These are phyloP conservation scores for Pleurotus salmoneostramineus DNA, from an alignment of 768 basidiomycete genomes.

Conservation along the genomic window DNA sequence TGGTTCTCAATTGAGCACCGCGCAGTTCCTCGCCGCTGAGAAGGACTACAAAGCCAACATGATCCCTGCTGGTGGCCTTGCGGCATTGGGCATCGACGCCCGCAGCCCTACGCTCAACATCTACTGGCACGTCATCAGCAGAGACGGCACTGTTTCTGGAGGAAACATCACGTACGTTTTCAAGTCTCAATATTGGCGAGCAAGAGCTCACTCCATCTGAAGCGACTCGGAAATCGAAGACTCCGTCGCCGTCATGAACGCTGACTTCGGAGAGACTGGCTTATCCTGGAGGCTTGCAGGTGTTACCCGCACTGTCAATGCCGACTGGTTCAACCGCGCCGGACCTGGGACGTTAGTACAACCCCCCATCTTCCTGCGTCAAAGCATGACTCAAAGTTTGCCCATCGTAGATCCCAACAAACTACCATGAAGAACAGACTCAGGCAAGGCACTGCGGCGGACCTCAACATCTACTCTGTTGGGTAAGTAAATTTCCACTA, in stretches of 20 bases:
- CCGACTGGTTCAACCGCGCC: constrained; percentile 44
- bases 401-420: constrained; percentile 24
- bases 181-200: neutral
- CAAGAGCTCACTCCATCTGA: neutral
- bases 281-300: constrained; percentile 23
- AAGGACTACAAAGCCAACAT: constrained; percentile 37
- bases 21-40: constrained; percentile 30
- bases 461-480: constrained; percentile 49
- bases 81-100: neutral
- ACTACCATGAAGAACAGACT: constrained; percentile 45
- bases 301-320: constrained; percentile 38
- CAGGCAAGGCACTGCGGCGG: constrained; percentile 32
- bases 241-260: constrained; percentile 40
- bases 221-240: constrained; percentile 31
- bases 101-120: constrained; percentile 15
- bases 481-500: constrained; percentile 26
- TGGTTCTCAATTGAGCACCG: constrained; percentile 32
- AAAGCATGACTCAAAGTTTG: neutral
- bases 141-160: constrained; percentile 24
- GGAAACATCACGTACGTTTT: constrained; percentile 39
- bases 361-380: too few relatives aligned
- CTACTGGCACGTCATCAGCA: constrained; percentile 30
- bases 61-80: constrained; percentile 16
- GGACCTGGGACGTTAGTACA: constrained; percentile 22
- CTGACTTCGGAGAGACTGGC: constrained; percentile 31